Conservation (phyloP, 371 early-diverging fungal species). For the Entomophthora muscae region DNA sequence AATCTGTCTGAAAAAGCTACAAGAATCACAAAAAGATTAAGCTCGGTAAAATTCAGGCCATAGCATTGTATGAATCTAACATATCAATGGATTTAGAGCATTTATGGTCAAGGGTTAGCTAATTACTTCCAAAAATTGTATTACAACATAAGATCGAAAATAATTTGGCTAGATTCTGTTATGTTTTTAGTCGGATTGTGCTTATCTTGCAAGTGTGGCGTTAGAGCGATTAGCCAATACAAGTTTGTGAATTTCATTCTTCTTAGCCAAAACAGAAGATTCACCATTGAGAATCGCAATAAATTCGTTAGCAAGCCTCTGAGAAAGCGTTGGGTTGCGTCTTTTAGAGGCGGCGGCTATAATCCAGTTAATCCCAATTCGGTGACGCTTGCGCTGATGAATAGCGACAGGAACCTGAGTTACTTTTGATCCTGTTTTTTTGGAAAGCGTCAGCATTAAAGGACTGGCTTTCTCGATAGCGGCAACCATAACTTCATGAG, state of each 20-base stretch:
- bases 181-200: too few relatives aligned
- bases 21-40: too few relatives aligned
- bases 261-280: slow-evolving; percentile 40
- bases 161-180: too few relatives aligned
- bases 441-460: slow-evolving; percentile 46
- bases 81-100: too few relatives aligned
- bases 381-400: slow-evolving; percentile 55
- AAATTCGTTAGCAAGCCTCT: slow-evolving; percentile 63
- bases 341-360: slow-evolving; percentile 52
- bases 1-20: too few relatives aligned
- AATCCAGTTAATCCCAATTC: slow-evolving; percentile 80
- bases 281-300: slow-evolving; percentile 58
- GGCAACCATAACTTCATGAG: slow-evolving; percentile 37
- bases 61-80: too few relatives aligned
- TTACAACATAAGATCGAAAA: too few relatives aligned
- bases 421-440: slow-evolving; percentile 60
- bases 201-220: too few relatives aligned
- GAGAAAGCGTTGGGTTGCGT: slow-evolving; percentile 38
- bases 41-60: too few relatives aligned
- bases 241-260: slow-evolving; percentile 36
- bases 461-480: slow-evolving; percentile 66
- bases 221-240: slow-evolving; percentile 70
- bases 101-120: too few relatives aligned
- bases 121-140: too few relatives aligned
- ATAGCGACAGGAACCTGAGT: slow-evolving; percentile 63